phyloP scores from a whole-genome alignment of 441 rosid species.

The Dalechampia spathulata region DNA sequence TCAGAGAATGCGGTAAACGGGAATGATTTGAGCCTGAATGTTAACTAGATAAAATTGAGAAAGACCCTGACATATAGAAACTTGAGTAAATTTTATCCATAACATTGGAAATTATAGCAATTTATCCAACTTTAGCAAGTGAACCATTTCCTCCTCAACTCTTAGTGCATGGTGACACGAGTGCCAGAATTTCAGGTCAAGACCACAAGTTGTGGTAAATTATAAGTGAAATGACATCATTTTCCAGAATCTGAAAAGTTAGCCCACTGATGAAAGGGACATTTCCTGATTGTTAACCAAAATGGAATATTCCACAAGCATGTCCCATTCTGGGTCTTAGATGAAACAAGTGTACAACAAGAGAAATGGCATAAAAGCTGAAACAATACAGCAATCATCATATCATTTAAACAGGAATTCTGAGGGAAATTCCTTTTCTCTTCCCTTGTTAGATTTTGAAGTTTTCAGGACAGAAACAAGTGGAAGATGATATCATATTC shows the following conservation, averaged over 20 bases:
- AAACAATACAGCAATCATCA: slow-evolving; percentile 5
- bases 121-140: neutral
- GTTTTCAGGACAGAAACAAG: too few relatives aligned
- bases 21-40: too few relatives aligned
- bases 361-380: neutral
- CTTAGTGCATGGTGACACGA: slow-evolving; percentile 1
- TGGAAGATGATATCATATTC: neutral
- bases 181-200: neutral
- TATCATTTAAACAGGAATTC: too few relatives aligned
- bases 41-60: too few relatives aligned
- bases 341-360: neutral
- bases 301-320: neutral
- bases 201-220: neutral
- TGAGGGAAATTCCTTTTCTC: neutral
- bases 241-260: neutral
- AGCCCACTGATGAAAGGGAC: neutral
- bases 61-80: neutral
- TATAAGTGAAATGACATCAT: slow-evolving; percentile 1
- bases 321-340: too few relatives aligned
- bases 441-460: neutral
- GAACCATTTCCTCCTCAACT: neutral
- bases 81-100: neutral
- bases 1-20: too few relatives aligned
- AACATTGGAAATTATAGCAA: neutral
- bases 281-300: neutral